These are phyloP conservation scores for Neurospora sp. DNA, from an alignment of 2,329 filamentous ascomycete species.

Conservation along the genomic window DNA sequence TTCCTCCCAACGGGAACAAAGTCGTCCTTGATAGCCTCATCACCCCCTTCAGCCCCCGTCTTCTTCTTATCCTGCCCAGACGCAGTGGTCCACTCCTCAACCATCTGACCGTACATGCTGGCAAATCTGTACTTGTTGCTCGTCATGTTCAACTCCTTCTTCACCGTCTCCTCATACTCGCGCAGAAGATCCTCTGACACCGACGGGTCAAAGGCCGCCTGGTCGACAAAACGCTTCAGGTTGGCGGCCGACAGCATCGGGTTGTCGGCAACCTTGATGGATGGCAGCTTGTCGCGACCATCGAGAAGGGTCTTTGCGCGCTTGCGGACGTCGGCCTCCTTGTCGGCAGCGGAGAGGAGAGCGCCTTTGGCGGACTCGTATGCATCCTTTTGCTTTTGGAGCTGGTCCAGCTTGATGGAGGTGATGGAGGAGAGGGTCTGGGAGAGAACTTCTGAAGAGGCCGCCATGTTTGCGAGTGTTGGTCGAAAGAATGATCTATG, in stretches of 20 bases:
- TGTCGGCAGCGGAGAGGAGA: conserved; percentile 24
- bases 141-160: conserved; percentile 35
- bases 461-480: conserved; percentile 18
- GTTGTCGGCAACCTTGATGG: conserved; percentile 18
- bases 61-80: conserved; percentile 17
- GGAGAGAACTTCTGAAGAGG: conserved; percentile 31
- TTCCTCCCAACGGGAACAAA: conserved; percentile 40
- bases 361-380: conserved; percentile 37
- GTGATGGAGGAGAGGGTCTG: conserved; percentile 46
- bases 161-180: conserved; percentile 37
- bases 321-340: conserved; percentile 19
- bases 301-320: conserved; percentile 25
- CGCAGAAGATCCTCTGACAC: conserved; percentile 35
- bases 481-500: background rate
- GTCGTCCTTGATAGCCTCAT: conserved; percentile 17
- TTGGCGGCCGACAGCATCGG: conserved; percentile 27
- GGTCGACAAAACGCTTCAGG: conserved; percentile 40
- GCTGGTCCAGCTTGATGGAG: conserved; percentile 44
- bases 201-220: conserved; percentile 42
- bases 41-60: conserved; percentile 7
- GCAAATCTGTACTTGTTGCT: conserved; percentile 46
- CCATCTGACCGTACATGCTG: conserved; percentile 42
- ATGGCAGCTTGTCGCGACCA: conserved; percentile 25
- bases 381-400: conserved; percentile 38
- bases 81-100: conserved; percentile 40